Conservation (phyloP, 179 eudicot species). For the Amaranthus tricolor region DNA sequence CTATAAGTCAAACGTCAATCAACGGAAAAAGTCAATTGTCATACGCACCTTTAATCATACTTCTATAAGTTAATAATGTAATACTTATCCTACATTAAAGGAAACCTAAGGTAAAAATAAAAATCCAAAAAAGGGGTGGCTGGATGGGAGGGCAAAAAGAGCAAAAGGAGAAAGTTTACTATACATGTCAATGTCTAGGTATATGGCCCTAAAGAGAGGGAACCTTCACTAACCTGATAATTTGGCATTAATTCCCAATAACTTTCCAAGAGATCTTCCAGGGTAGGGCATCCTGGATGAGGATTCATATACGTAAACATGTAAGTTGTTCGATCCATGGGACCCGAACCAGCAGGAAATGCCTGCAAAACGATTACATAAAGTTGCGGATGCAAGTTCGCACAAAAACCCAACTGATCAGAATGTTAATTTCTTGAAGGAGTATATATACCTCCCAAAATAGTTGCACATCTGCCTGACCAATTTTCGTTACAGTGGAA, state of each 20-base stretch:
- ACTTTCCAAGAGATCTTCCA: conserved; percentile 86
- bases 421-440: neutral
- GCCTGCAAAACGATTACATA: conserved; percentile 48
- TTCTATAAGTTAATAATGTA: neutral
- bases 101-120: neutral
- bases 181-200: neutral
- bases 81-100: neutral
- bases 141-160: neutral
- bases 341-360: conserved; percentile 97
- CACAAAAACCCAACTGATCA: neutral
- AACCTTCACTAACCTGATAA: conserved; percentile 67
- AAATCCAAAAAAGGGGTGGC: neutral
- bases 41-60: too few species aligned
- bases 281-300: conserved; percentile 69
- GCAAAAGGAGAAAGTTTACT: neutral
- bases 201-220: conserved; percentile 9
- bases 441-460: conserved; percentile 81
- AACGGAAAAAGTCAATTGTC: too few species aligned
- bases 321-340: conserved; percentile 84
- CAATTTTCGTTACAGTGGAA: conserved; percentile 57
- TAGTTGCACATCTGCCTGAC: conserved; percentile 66
- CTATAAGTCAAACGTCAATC: too few species aligned
- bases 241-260: conserved; percentile 96
- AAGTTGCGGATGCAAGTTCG: neutral
- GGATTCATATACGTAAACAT: conserved; percentile 97